Evolutionary conservation across 2,329 filamentous ascomycete species (phyloP).

Genomic region (Bipolaris bicolor): DNA sequence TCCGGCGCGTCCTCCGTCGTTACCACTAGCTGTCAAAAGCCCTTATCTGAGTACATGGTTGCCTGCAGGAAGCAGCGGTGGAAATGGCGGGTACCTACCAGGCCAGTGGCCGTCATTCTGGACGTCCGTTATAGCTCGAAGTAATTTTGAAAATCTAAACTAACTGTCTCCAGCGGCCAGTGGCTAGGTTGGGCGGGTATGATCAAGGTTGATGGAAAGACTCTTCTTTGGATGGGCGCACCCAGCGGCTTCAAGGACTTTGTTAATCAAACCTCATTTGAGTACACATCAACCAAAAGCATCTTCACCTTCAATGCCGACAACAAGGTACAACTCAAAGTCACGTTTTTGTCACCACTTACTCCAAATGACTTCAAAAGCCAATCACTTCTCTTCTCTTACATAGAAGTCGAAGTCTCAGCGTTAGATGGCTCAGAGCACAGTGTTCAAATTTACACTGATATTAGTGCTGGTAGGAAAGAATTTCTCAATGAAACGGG

Average conservation of each 20-base stretch:
- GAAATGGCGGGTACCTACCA: conserved; percentile 70
- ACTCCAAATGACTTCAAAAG: conserved; percentile 69
- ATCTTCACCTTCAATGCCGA: conserved; percentile 71
- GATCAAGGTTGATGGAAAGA: conserved; percentile 65
- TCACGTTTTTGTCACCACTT: conserved; percentile 74
- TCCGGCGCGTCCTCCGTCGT: conserved; percentile 69
- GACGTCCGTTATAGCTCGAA: conserved; percentile 50
- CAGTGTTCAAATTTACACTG: conserved; percentile 72
- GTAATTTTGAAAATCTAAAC: conserved; percentile 49
- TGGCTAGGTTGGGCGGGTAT: conserved; percentile 71
- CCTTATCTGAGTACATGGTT: conserved; percentile 78
- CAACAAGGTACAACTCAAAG: conserved; percentile 66
- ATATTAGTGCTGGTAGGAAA: conserved; percentile 69
- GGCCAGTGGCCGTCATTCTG: conserved; percentile 74
- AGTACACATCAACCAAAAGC: conserved; percentile 75
- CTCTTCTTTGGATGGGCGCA: conserved; percentile 50
- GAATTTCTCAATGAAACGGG: background rate
- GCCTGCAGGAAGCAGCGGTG: conserved; percentile 64
- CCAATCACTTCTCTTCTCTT: conserved; percentile 74
- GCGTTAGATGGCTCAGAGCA: conserved; percentile 69
- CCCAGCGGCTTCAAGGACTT: conserved; percentile 54
- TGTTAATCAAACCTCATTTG: conserved; percentile 67
- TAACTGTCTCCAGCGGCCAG: conserved; percentile 55
- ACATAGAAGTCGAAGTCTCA: conserved; percentile 67
- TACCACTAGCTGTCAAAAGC: conserved; percentile 75